A percentile compares a stretch with the other conserved stretches of the same genome.
Evolutionary conservation across 306 rosid species (phyloP).

Genomic region (Rosa lucieae): DNA sequence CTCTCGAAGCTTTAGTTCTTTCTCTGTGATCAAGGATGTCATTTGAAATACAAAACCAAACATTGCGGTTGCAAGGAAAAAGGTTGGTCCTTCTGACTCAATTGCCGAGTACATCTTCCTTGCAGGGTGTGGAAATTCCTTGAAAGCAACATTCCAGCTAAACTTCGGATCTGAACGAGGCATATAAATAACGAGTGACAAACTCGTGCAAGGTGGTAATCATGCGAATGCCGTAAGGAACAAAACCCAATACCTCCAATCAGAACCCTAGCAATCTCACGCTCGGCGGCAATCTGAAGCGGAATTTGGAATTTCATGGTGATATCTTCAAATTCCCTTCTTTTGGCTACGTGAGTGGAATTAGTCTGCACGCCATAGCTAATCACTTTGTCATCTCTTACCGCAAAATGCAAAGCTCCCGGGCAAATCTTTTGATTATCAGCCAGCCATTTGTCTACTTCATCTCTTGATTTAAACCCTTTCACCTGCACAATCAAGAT

Average conservation of each 20-base stretch:
- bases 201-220: background rate
- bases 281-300: slow-evolving; percentile 89
- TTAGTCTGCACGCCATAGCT: slow-evolving; percentile 87
- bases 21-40: slow-evolving; percentile 72
- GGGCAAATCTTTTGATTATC: slow-evolving; percentile 62
- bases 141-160: slow-evolving; percentile 66
- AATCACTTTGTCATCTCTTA: slow-evolving; percentile 47
- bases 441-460: slow-evolving; percentile 68
- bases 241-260: slow-evolving; percentile 56
- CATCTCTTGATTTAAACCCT: slow-evolving; percentile 39
- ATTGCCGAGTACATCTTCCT: slow-evolving; percentile 37
- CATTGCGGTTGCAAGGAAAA: slow-evolving; percentile 87
- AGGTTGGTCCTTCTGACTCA: slow-evolving; percentile 46
- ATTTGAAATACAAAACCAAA: slow-evolving; percentile 88
- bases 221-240: background rate
- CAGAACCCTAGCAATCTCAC: slow-evolving; percentile 76
- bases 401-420: slow-evolving; percentile 71
- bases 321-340: slow-evolving; percentile 63
- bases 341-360: slow-evolving; percentile 41
- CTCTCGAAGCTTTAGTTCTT: slow-evolving; percentile 94
- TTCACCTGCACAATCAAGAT: slow-evolving; percentile 41
- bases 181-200: background rate
- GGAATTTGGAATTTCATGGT: slow-evolving; percentile 62
- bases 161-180: slow-evolving; percentile 55
- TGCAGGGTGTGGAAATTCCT: slow-evolving; percentile 81